Evolutionary conservation across 495 filamentous ascomycete species (phyloP).

Genomic region (Penicillium paradoxum): DNA sequence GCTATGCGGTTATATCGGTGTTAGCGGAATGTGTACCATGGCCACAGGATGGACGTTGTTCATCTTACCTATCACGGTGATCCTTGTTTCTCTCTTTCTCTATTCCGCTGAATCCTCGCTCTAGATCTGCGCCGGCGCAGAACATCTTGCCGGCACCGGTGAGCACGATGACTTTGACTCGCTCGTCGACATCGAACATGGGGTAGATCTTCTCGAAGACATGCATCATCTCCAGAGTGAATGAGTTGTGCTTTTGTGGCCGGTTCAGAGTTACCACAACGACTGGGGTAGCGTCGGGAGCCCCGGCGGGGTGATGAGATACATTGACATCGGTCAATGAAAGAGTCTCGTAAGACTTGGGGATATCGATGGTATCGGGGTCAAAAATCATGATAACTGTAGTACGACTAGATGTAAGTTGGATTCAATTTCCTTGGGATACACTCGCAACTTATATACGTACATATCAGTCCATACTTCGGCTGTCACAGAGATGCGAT

Average conservation of each 20-base stretch:
- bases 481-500: neutral
- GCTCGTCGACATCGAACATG: constrained; percentile 41
- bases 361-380: neutral
- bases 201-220: constrained; percentile 46
- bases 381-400: neutral
- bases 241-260: constrained; percentile 50
- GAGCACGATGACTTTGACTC: constrained; percentile 50
- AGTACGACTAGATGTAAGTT: too few species aligned
- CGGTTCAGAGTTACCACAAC: constrained; percentile 50
- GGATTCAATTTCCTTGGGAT: neutral
- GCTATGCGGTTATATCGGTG: neutral
- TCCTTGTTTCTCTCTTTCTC: constrained; percentile 23
- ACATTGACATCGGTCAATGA: constrained; percentile 41
- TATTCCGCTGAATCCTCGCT: constrained; percentile 16
- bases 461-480: neutral
- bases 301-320: constrained; percentile 40
- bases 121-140: constrained; percentile 53
- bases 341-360: constrained; percentile 23
- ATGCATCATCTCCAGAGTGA: constrained; percentile 45
- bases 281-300: constrained; percentile 41
- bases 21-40: neutral
- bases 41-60: too few species aligned
- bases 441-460: neutral
- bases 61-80: constrained; percentile 3
- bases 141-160: constrained; percentile 50